A percentile compares a stretch with the other conserved stretches of the same genome.
These are phyloP conservation scores for Plicaturopsis crispa DNA, from an alignment of 768 basidiomycete species.

Conservation along the genomic window DNA sequence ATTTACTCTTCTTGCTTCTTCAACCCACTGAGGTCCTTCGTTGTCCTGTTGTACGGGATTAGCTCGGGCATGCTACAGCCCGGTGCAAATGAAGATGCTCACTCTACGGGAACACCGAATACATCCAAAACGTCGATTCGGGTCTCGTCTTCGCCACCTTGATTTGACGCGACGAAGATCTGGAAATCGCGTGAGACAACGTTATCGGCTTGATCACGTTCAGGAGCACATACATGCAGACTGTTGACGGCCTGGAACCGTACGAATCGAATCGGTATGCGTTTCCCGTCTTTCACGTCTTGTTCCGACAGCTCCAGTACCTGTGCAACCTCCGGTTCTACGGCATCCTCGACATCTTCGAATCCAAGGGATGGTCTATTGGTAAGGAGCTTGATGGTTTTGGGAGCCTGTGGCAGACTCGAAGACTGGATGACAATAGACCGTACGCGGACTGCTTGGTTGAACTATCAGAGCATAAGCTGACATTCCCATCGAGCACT, in stretches of 20 bases:
- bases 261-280: constrained; percentile 51
- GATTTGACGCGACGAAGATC: constrained; percentile 67
- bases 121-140: constrained; percentile 63
- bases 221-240: constrained; percentile 45
- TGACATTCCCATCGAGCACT: neutral
- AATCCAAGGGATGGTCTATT: constrained; percentile 59
- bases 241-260: constrained; percentile 64
- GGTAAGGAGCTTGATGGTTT: constrained; percentile 50
- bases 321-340: constrained; percentile 47
- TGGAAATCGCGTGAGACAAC: constrained; percentile 15
- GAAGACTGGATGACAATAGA: constrained; percentile 44
- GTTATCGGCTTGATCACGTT: neutral
- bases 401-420: constrained; percentile 40
- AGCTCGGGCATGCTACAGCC: neutral
- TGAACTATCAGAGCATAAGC: constrained; percentile 41
- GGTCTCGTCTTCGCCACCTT: constrained; percentile 55
- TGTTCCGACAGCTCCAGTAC: constrained; percentile 43
- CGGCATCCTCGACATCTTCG: constrained; percentile 51
- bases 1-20: constrained; percentile 22
- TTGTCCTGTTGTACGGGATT: constrained; percentile 17
- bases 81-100: constrained; percentile 15
- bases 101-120: constrained; percentile 54
- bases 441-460: constrained; percentile 58
- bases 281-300: constrained; percentile 39
- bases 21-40: constrained; percentile 31